Base-by-base conservation (phyloP, 768 basidiomycete genomes). In the Mycena albidolilacea region DNA sequence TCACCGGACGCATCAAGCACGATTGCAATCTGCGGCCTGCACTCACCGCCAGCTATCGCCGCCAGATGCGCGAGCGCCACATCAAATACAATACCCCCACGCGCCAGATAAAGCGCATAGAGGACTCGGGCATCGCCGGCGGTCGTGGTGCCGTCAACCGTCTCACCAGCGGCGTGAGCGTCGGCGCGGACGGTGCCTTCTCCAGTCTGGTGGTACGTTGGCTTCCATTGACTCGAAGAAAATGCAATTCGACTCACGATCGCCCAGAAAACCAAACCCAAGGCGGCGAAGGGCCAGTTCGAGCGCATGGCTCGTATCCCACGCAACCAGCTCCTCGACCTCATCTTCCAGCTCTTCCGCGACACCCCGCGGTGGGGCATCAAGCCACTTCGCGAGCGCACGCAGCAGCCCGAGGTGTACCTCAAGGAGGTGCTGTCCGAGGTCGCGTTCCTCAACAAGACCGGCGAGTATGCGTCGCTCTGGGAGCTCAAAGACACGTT, bases 261-360 rank as follows among this genome's bases (percentile, higher is more conserved):
- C 8, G 73, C 71, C 14, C 74, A 92, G 92, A 90, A 89, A 87
- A 85, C 90, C 17, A 94, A 92, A 82, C 88, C 84, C 48, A 94
- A 93, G 80, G 87, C 85, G 1, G 81, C 86, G 19, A 94, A 94
- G 76, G 92, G 92, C 38, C 84, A 89, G 15, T 93, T 93, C 83
- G 95, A 97, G 82, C 93, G 94, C 76, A 93, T 95, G 90, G 92
- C 94, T n/a, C 94, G 97, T 80, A 92, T 98, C 83, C 95, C 95
- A 7, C 88, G 93, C 67, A 93, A 96, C 83, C 93, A 97, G 79
- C 88, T 98, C 9, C 87, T 96, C 81, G 95, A 98, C 80, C 84
- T 92, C 67, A 87, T 98, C 52, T 97, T 97, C 82, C 76, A 83
- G 2, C 85, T 92, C 7, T 98, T 97, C 86, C 88, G 90, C 71